Conservation (phyloP, 192 early-diverging fungal species). For the Oehlia diaphana region DNA sequence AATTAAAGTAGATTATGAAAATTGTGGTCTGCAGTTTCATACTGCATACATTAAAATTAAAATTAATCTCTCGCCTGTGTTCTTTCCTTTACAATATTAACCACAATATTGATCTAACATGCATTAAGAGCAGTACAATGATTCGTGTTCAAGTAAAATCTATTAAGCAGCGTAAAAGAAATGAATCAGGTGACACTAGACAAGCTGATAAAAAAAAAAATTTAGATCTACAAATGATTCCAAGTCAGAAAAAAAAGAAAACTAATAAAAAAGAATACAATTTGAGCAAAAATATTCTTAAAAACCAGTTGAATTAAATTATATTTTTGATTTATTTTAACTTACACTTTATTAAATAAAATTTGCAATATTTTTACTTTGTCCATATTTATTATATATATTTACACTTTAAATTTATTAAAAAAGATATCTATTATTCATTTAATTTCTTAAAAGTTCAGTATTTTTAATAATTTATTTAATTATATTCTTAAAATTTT, state of each 20-base stretch:
- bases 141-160: not conserved
- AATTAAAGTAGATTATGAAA: not conserved
- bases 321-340: too few relatives aligned
- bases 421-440: too few relatives aligned
- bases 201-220: not conserved
- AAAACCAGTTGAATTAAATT: not conserved
- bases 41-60: not conserved
- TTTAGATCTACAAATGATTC: not conserved
- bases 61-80: not conserved
- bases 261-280: not conserved
- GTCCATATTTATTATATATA: too few relatives aligned
- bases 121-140: not conserved
- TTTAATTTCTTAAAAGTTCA: too few relatives aligned
- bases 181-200: not conserved
- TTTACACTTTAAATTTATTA: too few relatives aligned
- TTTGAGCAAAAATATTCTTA: not conserved
- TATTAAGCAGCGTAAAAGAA: not conserved
- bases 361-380: too few relatives aligned
- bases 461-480: too few relatives aligned
- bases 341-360: too few relatives aligned
- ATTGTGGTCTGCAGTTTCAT: not conserved
- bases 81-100: not conserved
- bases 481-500: too few relatives aligned
- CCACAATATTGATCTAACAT: not conserved
- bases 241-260: not conserved